Percentiles rank a stretch among this genome's conserved stretches.
These are phyloP conservation scores for Aspergillus neoniger DNA, from an alignment of 2,329 filamentous ascomycete genomes.

Conservation along the genomic window DNA sequence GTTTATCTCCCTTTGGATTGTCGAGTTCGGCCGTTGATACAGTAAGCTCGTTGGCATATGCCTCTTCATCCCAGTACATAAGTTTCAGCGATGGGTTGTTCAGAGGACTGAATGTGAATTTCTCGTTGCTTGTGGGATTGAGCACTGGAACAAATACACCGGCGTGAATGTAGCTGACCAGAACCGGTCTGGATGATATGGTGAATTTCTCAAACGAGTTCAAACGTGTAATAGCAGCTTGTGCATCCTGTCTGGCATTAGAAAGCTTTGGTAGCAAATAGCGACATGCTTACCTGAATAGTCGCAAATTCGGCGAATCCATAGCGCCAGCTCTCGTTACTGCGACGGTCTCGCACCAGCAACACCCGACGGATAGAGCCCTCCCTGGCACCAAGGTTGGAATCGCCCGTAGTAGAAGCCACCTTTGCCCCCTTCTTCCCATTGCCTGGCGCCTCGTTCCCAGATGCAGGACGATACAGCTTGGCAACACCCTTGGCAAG, in stretches of 20 bases:
- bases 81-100: slow-evolving; percentile 68
- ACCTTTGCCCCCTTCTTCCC: slow-evolving; percentile 54
- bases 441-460: slow-evolving; percentile 35
- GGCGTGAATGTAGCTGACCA: slow-evolving; percentile 75
- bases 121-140: slow-evolving; percentile 60
- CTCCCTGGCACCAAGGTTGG: slow-evolving; percentile 69
- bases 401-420: slow-evolving; percentile 57
- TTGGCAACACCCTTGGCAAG: slow-evolving; percentile 73
- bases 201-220: slow-evolving; percentile 73
- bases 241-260: slow-evolving; percentile 58
- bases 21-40: slow-evolving; percentile 57
- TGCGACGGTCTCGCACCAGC: slow-evolving; percentile 71
- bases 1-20: slow-evolving; percentile 25
- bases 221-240: slow-evolving; percentile 71
- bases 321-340: slow-evolving; percentile 74
- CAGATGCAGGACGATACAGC: slow-evolving; percentile 62
- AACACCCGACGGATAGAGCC: slow-evolving; percentile 76
- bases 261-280: neutral
- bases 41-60: slow-evolving; percentile 67
- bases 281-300: slow-evolving; percentile 52
- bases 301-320: slow-evolving; percentile 83
- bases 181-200: slow-evolving; percentile 71
- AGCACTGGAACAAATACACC: slow-evolving; percentile 79
- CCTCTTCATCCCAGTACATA: slow-evolving; percentile 74
- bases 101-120: slow-evolving; percentile 69